Evolutionary conservation across 2,329 filamentous ascomycete genomes (phyloP).

Genomic region (Hypoxylon sp.): DNA sequence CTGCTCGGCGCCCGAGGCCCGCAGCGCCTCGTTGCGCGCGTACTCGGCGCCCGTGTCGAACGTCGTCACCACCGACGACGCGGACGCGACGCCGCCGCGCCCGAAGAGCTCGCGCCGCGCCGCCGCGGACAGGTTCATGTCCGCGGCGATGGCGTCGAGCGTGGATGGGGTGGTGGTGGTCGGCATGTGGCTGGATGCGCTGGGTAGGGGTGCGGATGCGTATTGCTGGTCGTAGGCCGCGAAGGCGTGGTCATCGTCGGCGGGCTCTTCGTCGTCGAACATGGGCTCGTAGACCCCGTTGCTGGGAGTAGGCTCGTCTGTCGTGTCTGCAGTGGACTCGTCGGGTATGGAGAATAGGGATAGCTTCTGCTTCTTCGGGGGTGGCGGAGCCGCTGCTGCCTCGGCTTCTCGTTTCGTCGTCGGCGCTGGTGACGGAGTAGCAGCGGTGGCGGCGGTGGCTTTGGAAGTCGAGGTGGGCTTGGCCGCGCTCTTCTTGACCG

Average conservation of each 20-base stretch:
- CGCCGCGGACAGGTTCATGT: conserved; percentile 79
- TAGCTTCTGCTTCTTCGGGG: conserved; percentile 63
- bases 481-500: conserved; percentile 70
- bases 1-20: conserved; percentile 69
- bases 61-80: conserved; percentile 78
- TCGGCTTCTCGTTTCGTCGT: conserved; percentile 21
- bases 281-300: conserved; percentile 60
- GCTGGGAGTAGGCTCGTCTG: conserved; percentile 37
- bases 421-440: conserved; percentile 33
- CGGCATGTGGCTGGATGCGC: conserved; percentile 21
- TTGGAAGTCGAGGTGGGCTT: conserved; percentile 37
- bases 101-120: conserved; percentile 88
- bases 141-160: conserved; percentile 74
- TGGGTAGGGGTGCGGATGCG: conserved; percentile 31
- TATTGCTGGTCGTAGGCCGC: conserved; percentile 47
- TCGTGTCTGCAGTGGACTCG: conserved; percentile 46
- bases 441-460: conserved; percentile 9
- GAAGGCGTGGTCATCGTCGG: conserved; percentile 49
- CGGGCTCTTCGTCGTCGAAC: conserved; percentile 48
- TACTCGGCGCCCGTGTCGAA: conserved; percentile 94
- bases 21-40: conserved; percentile 79
- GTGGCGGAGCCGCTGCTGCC: conserved; percentile 35
- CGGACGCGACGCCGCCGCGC: conserved; percentile 61
- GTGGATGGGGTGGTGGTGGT: conserved; percentile 51
- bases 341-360: conserved; percentile 73